Conservation (phyloP, 116 monocot genomes). For the Posidonia oceanica region DNA sequence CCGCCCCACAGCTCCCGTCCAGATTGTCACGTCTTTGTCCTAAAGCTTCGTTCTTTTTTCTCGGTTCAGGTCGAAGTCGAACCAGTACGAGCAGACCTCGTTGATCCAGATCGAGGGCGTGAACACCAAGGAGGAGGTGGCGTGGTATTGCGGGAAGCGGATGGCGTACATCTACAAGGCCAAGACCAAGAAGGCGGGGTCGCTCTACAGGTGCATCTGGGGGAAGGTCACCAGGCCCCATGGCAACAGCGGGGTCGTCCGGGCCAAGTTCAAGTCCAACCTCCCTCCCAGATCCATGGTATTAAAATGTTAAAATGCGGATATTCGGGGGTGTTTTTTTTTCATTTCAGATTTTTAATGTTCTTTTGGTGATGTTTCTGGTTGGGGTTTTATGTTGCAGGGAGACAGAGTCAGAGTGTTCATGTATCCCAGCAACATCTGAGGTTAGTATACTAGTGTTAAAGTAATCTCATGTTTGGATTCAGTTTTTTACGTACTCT, state of each 20-base stretch:
- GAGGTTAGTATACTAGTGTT: slow-evolving; percentile 1
- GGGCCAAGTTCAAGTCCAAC: slow-evolving; percentile 66
- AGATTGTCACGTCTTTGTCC: neutral
- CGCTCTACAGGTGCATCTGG: slow-evolving; percentile 67
- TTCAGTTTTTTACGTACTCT: no score
- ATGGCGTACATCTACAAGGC: slow-evolving; percentile 68
- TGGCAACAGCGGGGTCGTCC: slow-evolving; percentile 54
- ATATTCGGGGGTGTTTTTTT: neutral
- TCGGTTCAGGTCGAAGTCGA: slow-evolving; percentile 50
- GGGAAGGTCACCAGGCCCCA: slow-evolving; percentile 68
- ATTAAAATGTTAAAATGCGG: neutral
- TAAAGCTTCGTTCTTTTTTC: neutral
- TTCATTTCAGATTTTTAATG: neutral
- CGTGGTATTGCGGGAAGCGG: slow-evolving; percentile 52
- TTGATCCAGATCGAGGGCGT: slow-evolving; percentile 72
- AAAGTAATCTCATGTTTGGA: no score
- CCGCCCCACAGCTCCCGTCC: neutral
- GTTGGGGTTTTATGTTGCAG: slow-evolving; percentile 13
- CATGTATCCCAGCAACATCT: slow-evolving; percentile 66
- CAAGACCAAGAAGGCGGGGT: slow-evolving; percentile 53
- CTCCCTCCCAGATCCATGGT: slow-evolving; percentile 70
- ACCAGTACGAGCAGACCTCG: slow-evolving; percentile 68
- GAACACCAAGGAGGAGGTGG: slow-evolving; percentile 60
- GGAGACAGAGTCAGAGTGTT: slow-evolving; percentile 50
- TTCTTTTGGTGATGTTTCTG: neutral